Conservation (phyloP, 2,329 filamentous ascomycete genomes). For the Penicillium hesseltinei region DNA sequence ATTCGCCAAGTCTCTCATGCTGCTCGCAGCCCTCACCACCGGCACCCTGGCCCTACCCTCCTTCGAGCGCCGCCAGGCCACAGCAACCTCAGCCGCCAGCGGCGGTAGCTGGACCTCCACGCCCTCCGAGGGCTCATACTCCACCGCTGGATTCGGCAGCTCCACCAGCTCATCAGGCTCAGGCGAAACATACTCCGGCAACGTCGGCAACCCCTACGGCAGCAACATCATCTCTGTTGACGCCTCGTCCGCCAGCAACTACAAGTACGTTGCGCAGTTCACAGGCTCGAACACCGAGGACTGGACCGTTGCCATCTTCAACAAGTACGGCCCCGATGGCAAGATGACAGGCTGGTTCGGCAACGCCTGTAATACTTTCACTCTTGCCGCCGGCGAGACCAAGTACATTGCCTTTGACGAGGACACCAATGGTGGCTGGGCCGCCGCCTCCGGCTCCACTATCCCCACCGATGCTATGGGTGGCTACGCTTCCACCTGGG, state of each 20-base stretch:
- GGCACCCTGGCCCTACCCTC: conserved; percentile 22
- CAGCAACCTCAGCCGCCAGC: conserved; percentile 8
- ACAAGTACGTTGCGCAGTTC: conserved; percentile 41
- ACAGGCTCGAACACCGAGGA: conserved; percentile 32
- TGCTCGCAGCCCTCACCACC: conserved; percentile 33
- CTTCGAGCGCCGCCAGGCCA: conserved; percentile 18
- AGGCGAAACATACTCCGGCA: conserved; percentile 36
- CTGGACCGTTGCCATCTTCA: conserved; percentile 42
- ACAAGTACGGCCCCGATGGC: conserved; percentile 38
- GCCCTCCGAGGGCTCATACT: conserved; percentile 24
- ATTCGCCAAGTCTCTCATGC: conserved; percentile 30
- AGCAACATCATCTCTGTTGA: conserved; percentile 42
- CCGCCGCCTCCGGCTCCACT: conserved; percentile 25
- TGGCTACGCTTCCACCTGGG: conserved; percentile 35
- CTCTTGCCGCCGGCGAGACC: conserved; percentile 34
- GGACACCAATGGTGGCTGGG: conserved; percentile 37
- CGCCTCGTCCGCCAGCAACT: conserved; percentile 27
- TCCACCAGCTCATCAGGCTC: conserved; percentile 25
- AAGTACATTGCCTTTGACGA: conserved; percentile 39
- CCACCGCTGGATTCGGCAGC: conserved; percentile 35
- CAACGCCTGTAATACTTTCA: conserved; percentile 32
- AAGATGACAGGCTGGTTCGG: conserved; percentile 38
- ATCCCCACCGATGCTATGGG: conserved; percentile 30
- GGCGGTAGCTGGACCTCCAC: conserved; percentile 22
- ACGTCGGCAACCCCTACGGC: conserved; percentile 41